Evolutionary conservation across 169 alveolate genomes (phyloP).

Genomic region (Plasmodium gallinaceum): DNA sequence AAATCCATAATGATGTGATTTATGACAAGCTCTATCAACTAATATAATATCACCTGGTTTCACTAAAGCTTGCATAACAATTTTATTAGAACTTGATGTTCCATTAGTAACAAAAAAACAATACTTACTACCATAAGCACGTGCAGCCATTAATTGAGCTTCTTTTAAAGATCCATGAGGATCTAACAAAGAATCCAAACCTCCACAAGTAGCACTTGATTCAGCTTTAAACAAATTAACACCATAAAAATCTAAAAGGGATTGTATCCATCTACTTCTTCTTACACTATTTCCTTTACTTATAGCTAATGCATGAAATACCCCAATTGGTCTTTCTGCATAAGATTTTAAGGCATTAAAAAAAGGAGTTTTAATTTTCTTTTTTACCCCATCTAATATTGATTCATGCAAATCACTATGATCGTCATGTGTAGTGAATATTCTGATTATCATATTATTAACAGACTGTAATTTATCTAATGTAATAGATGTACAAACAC

Average conservation of each 20-base stretch:
- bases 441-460: conserved; percentile 75
- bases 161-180: conserved; percentile 85
- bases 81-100: conserved; percentile 82
- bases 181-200: conserved; percentile 81
- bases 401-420: conserved; percentile 84
- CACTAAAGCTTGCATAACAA: conserved; percentile 81
- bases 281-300: conserved; percentile 82
- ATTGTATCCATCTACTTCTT: conserved; percentile 80
- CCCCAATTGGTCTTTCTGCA: conserved; percentile 85
- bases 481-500: conserved; percentile 81
- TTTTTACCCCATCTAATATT: conserved; percentile 78
- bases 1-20: conserved; percentile 83
- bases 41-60: conserved; percentile 83
- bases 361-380: conserved; percentile 80
- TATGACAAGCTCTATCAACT: conserved; percentile 84
- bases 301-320: conserved; percentile 84
- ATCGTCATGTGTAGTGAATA: conserved; percentile 80
- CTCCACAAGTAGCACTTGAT: conserved; percentile 84
- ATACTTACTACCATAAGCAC: conserved; percentile 80
- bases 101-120: conserved; percentile 85
- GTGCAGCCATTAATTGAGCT: conserved; percentile 83
- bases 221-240: conserved; percentile 83
- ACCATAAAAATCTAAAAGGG: conserved; percentile 81
- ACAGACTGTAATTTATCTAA: conserved; percentile 76
- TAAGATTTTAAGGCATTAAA: conserved; percentile 79